A percentile compares a stretch with the other conserved stretches of the same genome.
phyloP scores from a whole-genome alignment of 2,329 filamentous ascomycete species.

The Leptographium galeiforme region DNA sequence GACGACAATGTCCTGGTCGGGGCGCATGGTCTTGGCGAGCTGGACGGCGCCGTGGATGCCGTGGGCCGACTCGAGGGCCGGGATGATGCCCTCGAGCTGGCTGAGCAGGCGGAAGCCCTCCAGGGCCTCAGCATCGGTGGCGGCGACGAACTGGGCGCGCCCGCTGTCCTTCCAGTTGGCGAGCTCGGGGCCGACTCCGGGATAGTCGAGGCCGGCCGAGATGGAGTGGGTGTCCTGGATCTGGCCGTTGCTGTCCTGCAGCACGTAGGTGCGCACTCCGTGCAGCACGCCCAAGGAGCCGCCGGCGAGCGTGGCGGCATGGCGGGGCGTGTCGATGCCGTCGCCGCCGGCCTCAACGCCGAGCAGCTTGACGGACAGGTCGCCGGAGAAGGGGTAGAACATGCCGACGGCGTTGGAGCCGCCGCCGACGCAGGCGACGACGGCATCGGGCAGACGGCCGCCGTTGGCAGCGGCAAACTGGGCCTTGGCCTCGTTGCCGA shows the following conservation, averaged over 20 bases:
- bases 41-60: conserved; percentile 82
- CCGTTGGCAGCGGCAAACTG: conserved; percentile 68
- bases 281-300: conserved; percentile 89
- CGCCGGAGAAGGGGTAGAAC: conserved; percentile 92
- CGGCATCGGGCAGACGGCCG: conserved; percentile 85
- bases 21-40: conserved; percentile 82
- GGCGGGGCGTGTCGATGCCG: conserved; percentile 70
- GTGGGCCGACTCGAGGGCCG: conserved; percentile 85
- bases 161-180: conserved; percentile 83
- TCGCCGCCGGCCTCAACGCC: conserved; percentile 95
- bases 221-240: conserved; percentile 93
- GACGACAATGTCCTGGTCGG: conserved; percentile 82
- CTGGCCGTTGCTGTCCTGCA: conserved; percentile 87
- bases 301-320: conserved; percentile 76
- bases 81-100: conserved; percentile 91
- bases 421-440: conserved; percentile 92
- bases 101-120: conserved; percentile 72
- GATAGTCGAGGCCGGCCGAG: conserved; percentile 92
- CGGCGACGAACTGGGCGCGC: conserved; percentile 77
- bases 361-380: conserved; percentile 71
- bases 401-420: conserved; percentile 93
- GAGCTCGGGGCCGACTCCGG: conserved; percentile 88
- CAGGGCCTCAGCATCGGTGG: conserved; percentile 85
- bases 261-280: conserved; percentile 88
- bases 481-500: conserved; percentile 84